Base-by-base conservation (phyloP, 768 basidiomycete genomes). In the Trametes sanguinea region DNA sequence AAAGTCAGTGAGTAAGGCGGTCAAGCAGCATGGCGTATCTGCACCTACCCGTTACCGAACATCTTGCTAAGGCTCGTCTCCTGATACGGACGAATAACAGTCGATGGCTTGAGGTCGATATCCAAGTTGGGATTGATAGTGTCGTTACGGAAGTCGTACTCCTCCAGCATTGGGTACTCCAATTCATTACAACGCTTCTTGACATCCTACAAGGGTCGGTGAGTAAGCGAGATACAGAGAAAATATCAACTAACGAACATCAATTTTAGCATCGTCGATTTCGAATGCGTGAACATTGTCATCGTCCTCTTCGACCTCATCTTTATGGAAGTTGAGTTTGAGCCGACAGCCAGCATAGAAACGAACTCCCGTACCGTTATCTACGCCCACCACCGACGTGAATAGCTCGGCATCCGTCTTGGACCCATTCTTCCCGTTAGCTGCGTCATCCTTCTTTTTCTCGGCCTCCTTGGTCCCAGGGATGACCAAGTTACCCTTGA, bases 111-210 rank as follows among this genome's bases (percentile, higher is more conserved):
- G 56, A 99, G 84, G 75, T 99, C 97, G 60, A 99, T 99, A 72
- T 99, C 97, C 47, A 99, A 82, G 75, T 98, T 96, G 32, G 97
- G 85, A 72, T 99, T 99, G 67, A 95, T 78, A 0, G 92, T 94
- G 73, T 99, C 97, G 71, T 98, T 96, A 45, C 95, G 83, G 81
- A 98, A 99, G 75, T 99, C 97, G 72, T 99, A 99, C 76, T 99
- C 97, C 74, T 99, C 97, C 46, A 99, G 81, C 88, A 98, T 97
- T 7, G 97, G 97, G 66, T 95, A 94, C 72, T 98, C 95, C 42
- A 98, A 83, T 68, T 97, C 96, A 69, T 95, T 95, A 72, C 97
- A 98, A 40, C 94, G 88, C 69, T 92, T 92, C 77, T 98, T 96
- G 63, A 99, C 95, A 66, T 92, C 92, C 94, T 96, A 54, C 32